These are phyloP conservation scores for Ceriops zippeliana DNA, from an alignment of 345 rosid species.

Conservation along the genomic window DNA sequence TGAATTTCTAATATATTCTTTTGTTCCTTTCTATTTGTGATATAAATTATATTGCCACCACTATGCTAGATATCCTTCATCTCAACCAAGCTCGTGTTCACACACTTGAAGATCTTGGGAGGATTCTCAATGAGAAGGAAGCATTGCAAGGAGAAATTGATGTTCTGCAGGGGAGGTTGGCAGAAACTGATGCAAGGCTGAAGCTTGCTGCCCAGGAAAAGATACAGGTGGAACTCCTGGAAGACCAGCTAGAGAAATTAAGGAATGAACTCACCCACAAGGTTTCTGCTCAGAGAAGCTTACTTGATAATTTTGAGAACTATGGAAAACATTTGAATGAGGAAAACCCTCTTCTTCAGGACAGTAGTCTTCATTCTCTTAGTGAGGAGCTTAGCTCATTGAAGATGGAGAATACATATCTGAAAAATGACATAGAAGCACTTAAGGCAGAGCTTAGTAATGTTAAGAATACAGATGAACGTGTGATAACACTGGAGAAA, in stretches of 20 bases:
- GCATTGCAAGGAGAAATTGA: constrained; percentile 69
- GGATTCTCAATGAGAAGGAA: constrained; percentile 69
- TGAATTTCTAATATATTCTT: constrained; percentile 1
- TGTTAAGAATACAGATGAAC: constrained; percentile 60
- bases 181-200: constrained; percentile 87
- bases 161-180: constrained; percentile 61
- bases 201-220: constrained; percentile 73
- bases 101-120: constrained; percentile 70
- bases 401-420: constrained; percentile 58
- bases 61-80: constrained; percentile 63
- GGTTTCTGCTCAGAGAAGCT: constrained; percentile 26
- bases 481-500: constrained; percentile 59
- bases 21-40: background rate
- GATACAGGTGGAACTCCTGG: constrained; percentile 62
- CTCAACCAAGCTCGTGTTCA: constrained; percentile 76
- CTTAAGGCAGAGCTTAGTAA: constrained; percentile 51
- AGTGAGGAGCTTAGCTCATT: constrained; percentile 58
- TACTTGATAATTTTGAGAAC: constrained; percentile 17
- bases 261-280: constrained; percentile 46
- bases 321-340: constrained; percentile 22
- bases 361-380: constrained; percentile 41
- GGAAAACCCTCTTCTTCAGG: constrained; percentile 27
- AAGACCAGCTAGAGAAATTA: constrained; percentile 66
- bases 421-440: constrained; percentile 60
- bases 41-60: constrained; percentile 9